Evolutionary conservation across 140 eudicot species (phyloP).

Genomic region (Anethum foeniculum): DNA sequence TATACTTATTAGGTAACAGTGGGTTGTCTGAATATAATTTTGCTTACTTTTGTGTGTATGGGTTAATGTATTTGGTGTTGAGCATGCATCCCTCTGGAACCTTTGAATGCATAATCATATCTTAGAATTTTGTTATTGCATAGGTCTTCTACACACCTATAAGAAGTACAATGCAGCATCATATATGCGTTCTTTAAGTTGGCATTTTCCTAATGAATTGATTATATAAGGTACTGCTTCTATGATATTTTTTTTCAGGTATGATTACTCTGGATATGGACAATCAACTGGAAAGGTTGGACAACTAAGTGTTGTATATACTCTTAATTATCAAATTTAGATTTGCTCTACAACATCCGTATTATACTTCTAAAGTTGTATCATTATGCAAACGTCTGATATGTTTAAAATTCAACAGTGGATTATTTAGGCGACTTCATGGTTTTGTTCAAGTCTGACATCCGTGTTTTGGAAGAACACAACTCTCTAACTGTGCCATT

Average conservation of each 20-base stretch:
- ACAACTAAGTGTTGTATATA: conserved; percentile 12
- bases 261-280: conserved; percentile 97
- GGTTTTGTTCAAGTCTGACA: conserved; percentile 2
- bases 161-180: background rate
- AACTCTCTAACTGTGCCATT: background rate
- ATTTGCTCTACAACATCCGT: background rate
- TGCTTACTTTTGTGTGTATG: background rate
- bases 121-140: background rate
- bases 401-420: background rate
- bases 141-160: background rate
- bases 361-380: background rate
- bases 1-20: background rate
- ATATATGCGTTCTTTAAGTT: background rate
- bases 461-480: background rate
- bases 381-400: background rate
- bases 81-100: background rate
- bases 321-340: background rate
- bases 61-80: background rate
- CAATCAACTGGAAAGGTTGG: conserved; percentile 93
- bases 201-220: conserved; percentile 11
- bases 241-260: conserved; percentile 32
- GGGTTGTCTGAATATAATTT: background rate
- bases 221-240: background rate
- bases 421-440: background rate
- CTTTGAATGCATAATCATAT: background rate